These are phyloP conservation scores for Ceratobasidium papillatum DNA, from an alignment of 1,284 basidiomycete species.

Conservation along the genomic window DNA sequence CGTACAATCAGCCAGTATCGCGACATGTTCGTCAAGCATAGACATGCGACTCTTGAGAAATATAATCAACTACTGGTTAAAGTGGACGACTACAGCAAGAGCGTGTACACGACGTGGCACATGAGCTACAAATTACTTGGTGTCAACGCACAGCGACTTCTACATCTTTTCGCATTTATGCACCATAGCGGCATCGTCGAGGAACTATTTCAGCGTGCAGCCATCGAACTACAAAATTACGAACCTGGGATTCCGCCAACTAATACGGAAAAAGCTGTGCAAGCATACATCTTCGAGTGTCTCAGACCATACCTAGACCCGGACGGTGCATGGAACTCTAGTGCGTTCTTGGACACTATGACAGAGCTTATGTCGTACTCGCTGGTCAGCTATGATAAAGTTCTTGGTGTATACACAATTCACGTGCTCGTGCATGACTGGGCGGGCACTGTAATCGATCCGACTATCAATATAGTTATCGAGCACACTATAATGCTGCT, in stretches of 20 bases:
- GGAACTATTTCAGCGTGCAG: constrained; percentile 3
- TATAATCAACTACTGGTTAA: neutral
- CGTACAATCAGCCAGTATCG: neutral
- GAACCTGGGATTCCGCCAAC: neutral
- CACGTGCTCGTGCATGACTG: constrained; percentile 21
- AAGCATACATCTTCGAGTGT: neutral
- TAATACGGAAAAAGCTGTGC: neutral
- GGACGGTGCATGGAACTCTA: neutral
- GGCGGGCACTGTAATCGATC: neutral
- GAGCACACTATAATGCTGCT: neutral
- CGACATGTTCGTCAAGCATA: neutral
- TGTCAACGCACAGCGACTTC: neutral
- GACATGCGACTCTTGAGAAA: neutral
- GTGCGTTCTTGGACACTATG: neutral
- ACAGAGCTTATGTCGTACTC: constrained; percentile 8
- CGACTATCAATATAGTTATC: neutral
- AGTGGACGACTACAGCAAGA: neutral
- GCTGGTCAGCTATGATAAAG: constrained; percentile 2
- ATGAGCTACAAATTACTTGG: neutral
- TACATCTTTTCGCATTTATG: constrained; percentile 2
- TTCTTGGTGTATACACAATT: neutral
- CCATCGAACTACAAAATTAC: neutral
- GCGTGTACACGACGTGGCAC: constrained; percentile 4
- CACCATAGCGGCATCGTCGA: neutral
- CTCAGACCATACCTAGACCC: neutral